A percentile compares a stretch with the other conserved stretches of the same genome.
These are phyloP conservation scores for Sophora flavescens DNA, from an alignment of 306 rosid species.

Conservation along the genomic window DNA sequence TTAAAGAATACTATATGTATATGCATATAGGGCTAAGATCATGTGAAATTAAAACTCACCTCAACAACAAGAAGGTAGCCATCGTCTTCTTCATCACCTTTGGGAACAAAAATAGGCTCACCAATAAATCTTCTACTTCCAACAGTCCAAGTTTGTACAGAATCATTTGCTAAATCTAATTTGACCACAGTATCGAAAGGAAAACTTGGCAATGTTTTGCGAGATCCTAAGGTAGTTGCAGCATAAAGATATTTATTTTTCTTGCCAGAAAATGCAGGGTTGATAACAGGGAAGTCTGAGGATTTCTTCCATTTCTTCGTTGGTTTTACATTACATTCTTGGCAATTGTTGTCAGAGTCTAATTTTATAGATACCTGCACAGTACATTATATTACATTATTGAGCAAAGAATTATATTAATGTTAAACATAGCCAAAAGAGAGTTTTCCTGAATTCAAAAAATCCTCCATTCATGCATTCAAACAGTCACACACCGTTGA, in stretches of 20 bases:
- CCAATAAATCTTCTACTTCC: conserved; percentile 82
- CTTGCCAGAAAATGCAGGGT: conserved; percentile 71
- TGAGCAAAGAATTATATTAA: background rate
- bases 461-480: too few relatives aligned
- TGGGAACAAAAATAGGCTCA: conserved; percentile 81
- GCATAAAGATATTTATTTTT: conserved; percentile 71
- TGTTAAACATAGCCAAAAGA: background rate
- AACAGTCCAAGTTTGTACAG: conserved; percentile 71
- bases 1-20: background rate
- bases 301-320: conserved; percentile 66
- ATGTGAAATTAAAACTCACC: conserved; percentile 51
- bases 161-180: conserved; percentile 52
- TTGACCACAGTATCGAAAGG: conserved; percentile 82
- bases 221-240: conserved; percentile 79
- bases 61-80: conserved; percentile 91
- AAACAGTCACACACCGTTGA: too few relatives aligned
- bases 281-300: conserved; percentile 82
- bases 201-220: conserved; percentile 75
- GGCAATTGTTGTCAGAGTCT: conserved; percentile 55
- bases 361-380: conserved; percentile 69
- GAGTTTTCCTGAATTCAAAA: too few relatives aligned
- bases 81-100: conserved; percentile 70
- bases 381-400: conserved; percentile 14
- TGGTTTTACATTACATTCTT: conserved; percentile 61
- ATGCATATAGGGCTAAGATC: background rate